Evolutionary conservation across 257 asterid genomes (phyloP).

Genomic region (Solanum bulbocastanum): DNA sequence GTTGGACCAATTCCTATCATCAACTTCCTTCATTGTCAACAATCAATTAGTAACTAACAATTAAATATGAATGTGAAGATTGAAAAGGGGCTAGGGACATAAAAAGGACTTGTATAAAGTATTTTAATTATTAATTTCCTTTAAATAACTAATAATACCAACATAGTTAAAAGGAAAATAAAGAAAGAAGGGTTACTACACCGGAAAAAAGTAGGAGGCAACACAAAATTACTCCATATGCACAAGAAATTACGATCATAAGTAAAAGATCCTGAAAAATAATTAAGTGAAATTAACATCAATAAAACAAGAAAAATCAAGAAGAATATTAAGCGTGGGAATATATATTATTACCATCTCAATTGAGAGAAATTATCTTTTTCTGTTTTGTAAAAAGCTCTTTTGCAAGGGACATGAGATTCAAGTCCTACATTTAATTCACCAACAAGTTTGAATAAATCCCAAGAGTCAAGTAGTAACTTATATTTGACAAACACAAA

Average conservation of each 20-base stretch:
- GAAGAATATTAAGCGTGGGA: background rate
- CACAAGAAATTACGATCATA: background rate
- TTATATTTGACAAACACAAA: background rate
- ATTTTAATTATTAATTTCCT: background rate
- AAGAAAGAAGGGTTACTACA: background rate
- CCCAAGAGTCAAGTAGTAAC: background rate
- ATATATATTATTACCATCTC: background rate
- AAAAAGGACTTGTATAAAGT: background rate
- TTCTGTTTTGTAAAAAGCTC: background rate
- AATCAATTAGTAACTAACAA: background rate
- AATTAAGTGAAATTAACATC: background rate
- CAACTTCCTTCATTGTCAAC: too few species aligned
- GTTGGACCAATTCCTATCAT: too few species aligned
- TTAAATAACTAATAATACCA: background rate
- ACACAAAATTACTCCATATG: background rate
- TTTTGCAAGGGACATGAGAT: background rate
- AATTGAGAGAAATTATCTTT: background rate
- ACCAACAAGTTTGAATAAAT: background rate
- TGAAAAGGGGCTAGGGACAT: background rate
- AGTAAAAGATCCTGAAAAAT: background rate
- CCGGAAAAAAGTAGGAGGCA: background rate
- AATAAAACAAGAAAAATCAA: background rate
- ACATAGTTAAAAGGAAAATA: background rate
- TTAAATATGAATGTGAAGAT: background rate
- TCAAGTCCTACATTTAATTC: background rate